Conservation (phyloP, 495 filamentous ascomycete genomes). For the Aspergillus hancockii region DNA sequence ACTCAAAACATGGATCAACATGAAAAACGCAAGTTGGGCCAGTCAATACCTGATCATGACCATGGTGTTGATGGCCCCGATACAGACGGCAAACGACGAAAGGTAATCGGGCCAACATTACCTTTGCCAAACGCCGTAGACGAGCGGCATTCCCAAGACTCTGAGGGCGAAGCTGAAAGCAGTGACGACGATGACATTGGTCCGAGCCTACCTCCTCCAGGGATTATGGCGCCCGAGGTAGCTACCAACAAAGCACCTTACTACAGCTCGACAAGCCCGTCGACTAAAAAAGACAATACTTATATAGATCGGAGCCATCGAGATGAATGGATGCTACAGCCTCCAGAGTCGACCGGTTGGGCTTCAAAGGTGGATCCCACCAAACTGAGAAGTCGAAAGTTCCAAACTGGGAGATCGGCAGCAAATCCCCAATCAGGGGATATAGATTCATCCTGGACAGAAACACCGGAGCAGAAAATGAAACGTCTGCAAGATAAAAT, state of each 20-base stretch:
- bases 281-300: constrained; percentile 28
- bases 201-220: constrained; percentile 69
- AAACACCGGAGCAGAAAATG: constrained; percentile 86
- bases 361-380: constrained; percentile 78
- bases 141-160: constrained; percentile 16
- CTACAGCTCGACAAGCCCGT: constrained; percentile 2
- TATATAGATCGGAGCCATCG: constrained; percentile 53
- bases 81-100: constrained; percentile 24
- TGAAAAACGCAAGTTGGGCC: constrained; percentile 17
- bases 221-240: constrained; percentile 24
- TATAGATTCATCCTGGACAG: constrained; percentile 75
- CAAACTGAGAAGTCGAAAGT: constrained; percentile 78
- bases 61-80: neutral
- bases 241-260: neutral
- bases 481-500: constrained; percentile 79
- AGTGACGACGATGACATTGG: constrained; percentile 72
- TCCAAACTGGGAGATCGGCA: constrained; percentile 70
- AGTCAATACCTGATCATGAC: neutral
- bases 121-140: constrained; percentile 19
- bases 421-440: constrained; percentile 38
- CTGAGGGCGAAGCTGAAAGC: constrained; percentile 31
- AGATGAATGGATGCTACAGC: constrained; percentile 94
- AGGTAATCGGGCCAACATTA: constrained; percentile 37
- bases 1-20: constrained; percentile 12
- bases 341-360: constrained; percentile 66